Evolutionary conservation across 768 basidiomycete genomes (phyloP).

Genomic region (Rhodosporidiobolus sp.): DNA sequence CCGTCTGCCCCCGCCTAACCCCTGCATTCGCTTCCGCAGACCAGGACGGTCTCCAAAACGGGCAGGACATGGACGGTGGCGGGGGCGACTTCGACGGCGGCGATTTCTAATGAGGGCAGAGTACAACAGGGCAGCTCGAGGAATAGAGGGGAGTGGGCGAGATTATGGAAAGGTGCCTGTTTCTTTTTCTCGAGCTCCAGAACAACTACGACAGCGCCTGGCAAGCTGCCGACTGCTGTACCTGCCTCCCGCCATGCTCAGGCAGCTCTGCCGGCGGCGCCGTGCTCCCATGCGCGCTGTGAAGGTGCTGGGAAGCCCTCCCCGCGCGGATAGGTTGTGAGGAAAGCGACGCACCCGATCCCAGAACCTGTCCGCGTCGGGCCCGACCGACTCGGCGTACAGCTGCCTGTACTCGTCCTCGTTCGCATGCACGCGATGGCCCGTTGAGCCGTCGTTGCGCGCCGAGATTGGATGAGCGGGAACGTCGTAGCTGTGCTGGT

Average conservation of each 20-base stretch:
- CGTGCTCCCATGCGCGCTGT: no score
- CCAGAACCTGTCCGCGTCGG: constrained; percentile 38
- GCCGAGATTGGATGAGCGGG: constrained; percentile 26
- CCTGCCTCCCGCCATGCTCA: background rate
- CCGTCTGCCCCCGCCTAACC: no score
- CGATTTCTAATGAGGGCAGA: constrained; percentile 2
- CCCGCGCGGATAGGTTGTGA: background rate
- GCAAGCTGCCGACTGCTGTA: background rate
- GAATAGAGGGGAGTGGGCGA: no score
- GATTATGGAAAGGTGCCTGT: no score
- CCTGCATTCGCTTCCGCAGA: background rate
- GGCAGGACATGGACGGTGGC: constrained; percentile 16
- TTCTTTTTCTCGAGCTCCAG: background rate
- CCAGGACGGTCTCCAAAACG: constrained; percentile 16
- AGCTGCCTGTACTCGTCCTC: constrained; percentile 28
- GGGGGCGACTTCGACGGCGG: constrained; percentile 18
- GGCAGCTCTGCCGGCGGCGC: background rate
- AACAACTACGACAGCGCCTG: no score
- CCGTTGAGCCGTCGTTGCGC: constrained; percentile 21
- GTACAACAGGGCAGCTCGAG: no score
- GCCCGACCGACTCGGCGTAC: constrained; percentile 39
- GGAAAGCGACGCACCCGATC: constrained; percentile 33
- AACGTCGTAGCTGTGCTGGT: constrained; percentile 20
- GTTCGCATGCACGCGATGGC: constrained; percentile 39
- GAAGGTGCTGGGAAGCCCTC: background rate